Conservation (phyloP, 768 basidiomycete species). For the Rhizopogon vesiculosus region DNA sequence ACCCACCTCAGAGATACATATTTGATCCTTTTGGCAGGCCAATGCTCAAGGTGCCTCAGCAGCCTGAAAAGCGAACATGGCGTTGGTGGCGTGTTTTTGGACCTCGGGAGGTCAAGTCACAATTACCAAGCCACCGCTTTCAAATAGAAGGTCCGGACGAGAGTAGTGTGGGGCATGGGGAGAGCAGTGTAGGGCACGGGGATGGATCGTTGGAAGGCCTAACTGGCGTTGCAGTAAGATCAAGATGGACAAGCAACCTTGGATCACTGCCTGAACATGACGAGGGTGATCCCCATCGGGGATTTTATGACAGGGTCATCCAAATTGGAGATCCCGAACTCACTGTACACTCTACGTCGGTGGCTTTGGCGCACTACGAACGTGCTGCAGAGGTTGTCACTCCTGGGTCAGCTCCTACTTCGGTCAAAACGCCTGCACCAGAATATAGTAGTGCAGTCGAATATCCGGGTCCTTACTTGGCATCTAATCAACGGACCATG, state of each 20-base stretch:
- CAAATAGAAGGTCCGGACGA: slow-evolving; percentile 21
- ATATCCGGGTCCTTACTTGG: no score
- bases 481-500: background rate
- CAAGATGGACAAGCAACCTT: slow-evolving; percentile 4
- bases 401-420: background rate
- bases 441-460: background rate
- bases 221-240: background rate
- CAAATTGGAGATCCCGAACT: slow-evolving; percentile 16
- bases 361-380: background rate
- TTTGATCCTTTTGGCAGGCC: background rate
- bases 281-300: background rate
- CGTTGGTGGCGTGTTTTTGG: slow-evolving; percentile 24
- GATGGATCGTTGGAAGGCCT: slow-evolving; percentile 7
- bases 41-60: background rate
- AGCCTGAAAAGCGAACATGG: background rate
- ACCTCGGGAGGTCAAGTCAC: slow-evolving; percentile 19
- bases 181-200: background rate
- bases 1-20: slow-evolving; percentile 4
- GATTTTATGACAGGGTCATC: slow-evolving; percentile 7
- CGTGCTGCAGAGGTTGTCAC: no score
- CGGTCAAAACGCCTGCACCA: background rate
- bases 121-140: slow-evolving; percentile 16
- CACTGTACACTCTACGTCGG: slow-evolving; percentile 10
- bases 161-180: slow-evolving; percentile 14
- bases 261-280: slow-evolving; percentile 9